phyloP scores from a whole-genome alignment of 1,284 basidiomycete genomes.

The Heliocybe sulcata region DNA sequence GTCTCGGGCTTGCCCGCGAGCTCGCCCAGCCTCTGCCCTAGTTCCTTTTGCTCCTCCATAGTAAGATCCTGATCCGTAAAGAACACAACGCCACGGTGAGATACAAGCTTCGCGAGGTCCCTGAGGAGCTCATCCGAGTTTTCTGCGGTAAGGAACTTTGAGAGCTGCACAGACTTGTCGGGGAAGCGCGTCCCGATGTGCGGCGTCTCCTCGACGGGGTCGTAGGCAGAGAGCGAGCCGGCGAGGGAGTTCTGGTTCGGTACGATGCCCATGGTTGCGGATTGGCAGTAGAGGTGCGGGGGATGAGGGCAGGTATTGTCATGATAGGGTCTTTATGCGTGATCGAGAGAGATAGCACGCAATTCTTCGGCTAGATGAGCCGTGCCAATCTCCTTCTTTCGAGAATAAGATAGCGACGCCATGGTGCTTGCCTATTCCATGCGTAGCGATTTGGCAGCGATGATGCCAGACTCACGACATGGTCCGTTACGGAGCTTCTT shows the following conservation, averaged over 20 bases:
- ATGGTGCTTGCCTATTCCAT: background rate
- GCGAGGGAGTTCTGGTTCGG: background rate
- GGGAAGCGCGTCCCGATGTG: slow-evolving; percentile 32
- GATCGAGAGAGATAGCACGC: background rate
- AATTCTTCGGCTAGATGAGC: background rate
- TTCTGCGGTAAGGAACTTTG: slow-evolving; percentile 25
- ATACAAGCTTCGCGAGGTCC: slow-evolving; percentile 49
- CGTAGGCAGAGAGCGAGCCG: slow-evolving; percentile 6
- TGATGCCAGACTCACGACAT: too few relatives aligned
- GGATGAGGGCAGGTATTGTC: background rate
- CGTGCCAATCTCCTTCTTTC: background rate
- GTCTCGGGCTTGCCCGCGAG: slow-evolving; percentile 49
- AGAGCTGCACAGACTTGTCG: slow-evolving; percentile 25
- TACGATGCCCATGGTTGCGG: slow-evolving; percentile 1
- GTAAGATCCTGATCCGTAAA: slow-evolving; percentile 51
- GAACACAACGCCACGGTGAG: slow-evolving; percentile 68
- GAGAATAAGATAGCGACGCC: background rate
- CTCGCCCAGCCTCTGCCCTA: slow-evolving; percentile 43
- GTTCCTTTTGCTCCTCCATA: slow-evolving; percentile 34
- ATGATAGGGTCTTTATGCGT: background rate
- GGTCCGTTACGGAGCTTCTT: too few relatives aligned
- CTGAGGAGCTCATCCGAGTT: slow-evolving; percentile 35
- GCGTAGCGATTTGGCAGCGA: background rate
- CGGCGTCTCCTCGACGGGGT: slow-evolving; percentile 20
- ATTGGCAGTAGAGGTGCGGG: background rate